Conservation (phyloP, 2,329 filamentous ascomycete species). For the Aspergillus calidoustus region DNA sequence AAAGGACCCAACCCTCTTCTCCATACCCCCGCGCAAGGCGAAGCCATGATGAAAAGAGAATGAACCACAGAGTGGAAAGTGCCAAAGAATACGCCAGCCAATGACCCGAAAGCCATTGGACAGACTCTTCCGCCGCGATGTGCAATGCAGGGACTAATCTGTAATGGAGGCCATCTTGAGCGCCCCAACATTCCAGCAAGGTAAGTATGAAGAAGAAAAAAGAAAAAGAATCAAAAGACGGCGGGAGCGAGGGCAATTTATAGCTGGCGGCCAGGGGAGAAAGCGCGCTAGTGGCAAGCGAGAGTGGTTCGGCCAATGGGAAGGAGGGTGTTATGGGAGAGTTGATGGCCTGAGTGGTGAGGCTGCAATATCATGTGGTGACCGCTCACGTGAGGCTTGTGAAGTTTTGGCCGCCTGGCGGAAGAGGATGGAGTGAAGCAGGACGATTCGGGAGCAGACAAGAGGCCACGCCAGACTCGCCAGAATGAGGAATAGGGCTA, state of each 20-base stretch:
- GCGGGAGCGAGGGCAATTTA: constrained; percentile 33
- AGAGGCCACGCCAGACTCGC: constrained; percentile 15
- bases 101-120: constrained; percentile 56
- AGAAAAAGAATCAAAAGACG: constrained; percentile 34
- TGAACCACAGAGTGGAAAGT: constrained; percentile 34
- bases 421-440: constrained; percentile 15
- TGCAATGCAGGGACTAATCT: constrained; percentile 61
- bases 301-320: constrained; percentile 25
- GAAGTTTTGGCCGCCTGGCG: constrained; percentile 38
- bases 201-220: constrained; percentile 57
- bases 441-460: constrained; percentile 12
- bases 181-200: constrained; percentile 53
- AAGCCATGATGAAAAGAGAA: constrained; percentile 49
- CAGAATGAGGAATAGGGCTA: constrained; percentile 53
- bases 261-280: constrained; percentile 21
- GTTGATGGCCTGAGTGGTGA: constrained; percentile 15
- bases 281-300: constrained; percentile 37
- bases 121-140: constrained; percentile 57
- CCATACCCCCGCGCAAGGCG: constrained; percentile 41
- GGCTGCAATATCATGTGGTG: constrained; percentile 20
- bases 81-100: constrained; percentile 58
- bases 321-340: fast-evolving
- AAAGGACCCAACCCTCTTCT: constrained; percentile 34
- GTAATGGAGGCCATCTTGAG: constrained; percentile 53
- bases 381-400: constrained; percentile 32